Conservation (phyloP, 2,329 filamentous ascomycete species). For the Fusarium pseudoanthophilum region DNA sequence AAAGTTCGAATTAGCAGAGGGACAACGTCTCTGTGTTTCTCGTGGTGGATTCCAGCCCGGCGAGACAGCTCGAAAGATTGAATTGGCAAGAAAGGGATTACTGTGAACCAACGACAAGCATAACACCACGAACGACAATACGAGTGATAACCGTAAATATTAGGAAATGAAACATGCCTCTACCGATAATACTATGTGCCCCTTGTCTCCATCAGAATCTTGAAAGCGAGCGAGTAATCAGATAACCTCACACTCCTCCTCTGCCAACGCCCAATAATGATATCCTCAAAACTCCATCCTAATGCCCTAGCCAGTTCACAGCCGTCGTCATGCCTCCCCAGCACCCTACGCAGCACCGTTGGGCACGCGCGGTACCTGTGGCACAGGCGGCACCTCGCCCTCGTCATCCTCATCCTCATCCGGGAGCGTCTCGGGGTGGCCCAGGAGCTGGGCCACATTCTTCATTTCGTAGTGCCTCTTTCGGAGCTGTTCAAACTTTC, state of each 20-base stretch:
- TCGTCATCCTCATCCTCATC: conserved; percentile 69
- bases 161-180: conserved; percentile 35
- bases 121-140: neutral
- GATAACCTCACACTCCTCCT: conserved; percentile 20
- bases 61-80: conserved; percentile 79
- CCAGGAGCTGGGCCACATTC: conserved; percentile 88
- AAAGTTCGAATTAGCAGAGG: conserved; percentile 79
- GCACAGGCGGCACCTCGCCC: conserved; percentile 56
- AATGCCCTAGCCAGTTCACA: conserved; percentile 22
- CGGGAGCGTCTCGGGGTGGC: conserved; percentile 75
- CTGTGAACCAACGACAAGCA: conserved; percentile 50
- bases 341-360: conserved; percentile 49
- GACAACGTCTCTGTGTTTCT: conserved; percentile 77
- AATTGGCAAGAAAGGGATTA: conserved; percentile 81
- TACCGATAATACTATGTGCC: conserved; percentile 27
- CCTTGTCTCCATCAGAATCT: conserved; percentile 26
- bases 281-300: conserved; percentile 45
- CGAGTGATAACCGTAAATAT: conserved; percentile 14
- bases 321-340: conserved; percentile 12
- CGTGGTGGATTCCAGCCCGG: conserved; percentile 79
- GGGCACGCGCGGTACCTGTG: conserved; percentile 57
- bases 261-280: conserved; percentile 44
- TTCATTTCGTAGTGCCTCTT: conserved; percentile 99
- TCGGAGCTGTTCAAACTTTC: conserved; percentile 87
- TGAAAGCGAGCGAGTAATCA: conserved; percentile 32